phyloP scores from a whole-genome alignment of 2,329 filamentous ascomycete species.

The Hypoxylon sp. region DNA sequence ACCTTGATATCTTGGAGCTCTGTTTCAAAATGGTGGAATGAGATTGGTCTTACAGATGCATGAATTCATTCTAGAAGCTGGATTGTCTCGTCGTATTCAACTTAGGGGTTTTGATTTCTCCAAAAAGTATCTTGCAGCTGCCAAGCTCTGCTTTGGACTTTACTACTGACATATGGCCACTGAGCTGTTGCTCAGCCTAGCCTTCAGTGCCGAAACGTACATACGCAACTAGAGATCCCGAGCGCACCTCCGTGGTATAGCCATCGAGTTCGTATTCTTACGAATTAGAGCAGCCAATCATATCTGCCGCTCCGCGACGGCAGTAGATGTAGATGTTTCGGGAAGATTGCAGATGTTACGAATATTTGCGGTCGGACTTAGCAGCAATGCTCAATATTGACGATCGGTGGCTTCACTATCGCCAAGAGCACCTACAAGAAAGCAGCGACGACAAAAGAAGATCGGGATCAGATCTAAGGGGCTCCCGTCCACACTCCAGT shows the following conservation, averaged over 20 bases:
- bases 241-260: constrained; percentile 11
- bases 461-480: not conserved
- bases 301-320: constrained; percentile 17
- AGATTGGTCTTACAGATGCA: not conserved
- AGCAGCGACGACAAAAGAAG: not conserved
- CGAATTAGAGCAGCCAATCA: constrained; percentile 24
- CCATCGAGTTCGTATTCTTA: constrained; percentile 24
- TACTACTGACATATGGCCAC: constrained; percentile 8
- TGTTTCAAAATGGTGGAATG: not conserved
- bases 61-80: not conserved
- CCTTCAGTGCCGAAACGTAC: constrained; percentile 31
- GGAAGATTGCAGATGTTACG: constrained; percentile 9
- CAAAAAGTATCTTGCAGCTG: constrained; percentile 3
- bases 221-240: constrained; percentile 8
- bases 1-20: not conserved
- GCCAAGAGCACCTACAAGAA: not conserved
- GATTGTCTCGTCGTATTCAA: not conserved
- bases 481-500: not conserved
- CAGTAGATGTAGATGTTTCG: constrained; percentile 23
- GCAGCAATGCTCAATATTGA: not conserved
- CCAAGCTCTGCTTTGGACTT: constrained; percentile 8
- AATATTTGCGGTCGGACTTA: constrained; percentile 6
- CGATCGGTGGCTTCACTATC: constrained; percentile 12
- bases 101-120: not conserved
- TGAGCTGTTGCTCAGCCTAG: constrained; percentile 2